Conservation (phyloP, 129 eudicot species). For the Pulicaria dysenterica region DNA sequence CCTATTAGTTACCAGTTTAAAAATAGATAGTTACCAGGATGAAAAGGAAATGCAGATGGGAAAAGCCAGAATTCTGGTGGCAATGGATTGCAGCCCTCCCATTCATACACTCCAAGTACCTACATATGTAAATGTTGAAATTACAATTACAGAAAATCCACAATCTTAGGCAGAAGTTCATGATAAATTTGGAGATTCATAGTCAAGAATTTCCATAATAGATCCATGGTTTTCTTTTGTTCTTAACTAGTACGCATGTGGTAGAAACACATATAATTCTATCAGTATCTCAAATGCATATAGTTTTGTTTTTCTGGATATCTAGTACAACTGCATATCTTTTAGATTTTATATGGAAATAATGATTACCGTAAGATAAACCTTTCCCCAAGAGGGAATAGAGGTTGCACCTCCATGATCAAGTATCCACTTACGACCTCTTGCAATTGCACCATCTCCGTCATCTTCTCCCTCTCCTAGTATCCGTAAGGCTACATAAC, state of each 20-base stretch:
- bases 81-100: slow-evolving; percentile 71
- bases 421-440: slow-evolving; percentile 41
- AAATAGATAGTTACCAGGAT: slow-evolving; percentile 52
- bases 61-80: slow-evolving; percentile 80
- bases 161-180: neutral
- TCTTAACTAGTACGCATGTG: too few relatives aligned
- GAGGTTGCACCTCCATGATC: slow-evolving; percentile 41
- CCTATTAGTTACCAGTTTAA: neutral
- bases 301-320: neutral
- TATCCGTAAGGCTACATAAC: slow-evolving; percentile 40
- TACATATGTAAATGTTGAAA: neutral
- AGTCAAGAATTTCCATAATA: neutral
- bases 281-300: neutral
- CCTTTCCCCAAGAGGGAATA: slow-evolving; percentile 52
- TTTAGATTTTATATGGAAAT: neutral
- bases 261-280: too few relatives aligned
- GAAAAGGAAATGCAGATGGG: slow-evolving; percentile 63
- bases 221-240: too few relatives aligned
- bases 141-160: neutral
- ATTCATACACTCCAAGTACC: slow-evolving; percentile 67
- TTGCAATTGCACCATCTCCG: slow-evolving; percentile 30
- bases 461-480: slow-evolving; percentile 37
- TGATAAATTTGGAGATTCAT: neutral
- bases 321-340: neutral
- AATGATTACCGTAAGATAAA: slow-evolving; percentile 42